phyloP scores from a whole-genome alignment of 2,329 filamentous ascomycete genomes.

The Epicoccum nigrum region DNA sequence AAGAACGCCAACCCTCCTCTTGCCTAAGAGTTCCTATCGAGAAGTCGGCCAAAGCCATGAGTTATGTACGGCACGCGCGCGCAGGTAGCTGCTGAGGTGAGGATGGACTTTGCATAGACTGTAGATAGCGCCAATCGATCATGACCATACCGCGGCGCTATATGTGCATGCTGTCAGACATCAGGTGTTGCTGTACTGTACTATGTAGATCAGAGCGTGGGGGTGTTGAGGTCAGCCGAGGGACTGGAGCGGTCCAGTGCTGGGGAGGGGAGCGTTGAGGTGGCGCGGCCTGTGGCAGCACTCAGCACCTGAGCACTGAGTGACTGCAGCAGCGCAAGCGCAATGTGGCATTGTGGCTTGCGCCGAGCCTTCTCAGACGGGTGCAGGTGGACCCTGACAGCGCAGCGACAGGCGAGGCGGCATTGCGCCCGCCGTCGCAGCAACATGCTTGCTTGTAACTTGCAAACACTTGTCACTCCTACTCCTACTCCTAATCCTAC shows the following conservation, averaged over 20 bases:
- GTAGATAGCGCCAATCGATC: not conserved
- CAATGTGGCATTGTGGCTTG: not conserved
- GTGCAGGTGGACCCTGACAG: too few relatives aligned
- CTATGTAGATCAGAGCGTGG: not conserved
- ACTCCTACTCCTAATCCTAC: too few relatives aligned
- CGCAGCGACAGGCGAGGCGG: too few relatives aligned
- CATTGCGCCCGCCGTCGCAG: too few relatives aligned
- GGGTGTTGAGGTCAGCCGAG: not conserved
- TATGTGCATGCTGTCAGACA: not conserved
- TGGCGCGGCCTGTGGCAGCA: too few relatives aligned
- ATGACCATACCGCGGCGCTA: not conserved
- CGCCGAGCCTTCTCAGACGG: too few relatives aligned
- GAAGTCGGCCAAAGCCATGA: not conserved
- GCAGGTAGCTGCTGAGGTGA: not conserved
- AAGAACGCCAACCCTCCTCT: slow-evolving; percentile 44
- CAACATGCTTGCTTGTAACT: too few relatives aligned
- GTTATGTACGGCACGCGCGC: not conserved
- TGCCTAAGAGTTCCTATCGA: slow-evolving; percentile 12
- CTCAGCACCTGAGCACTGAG: too few relatives aligned
- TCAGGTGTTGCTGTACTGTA: too few relatives aligned
- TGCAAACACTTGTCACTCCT: too few relatives aligned
- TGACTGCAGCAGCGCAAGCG: too few relatives aligned
- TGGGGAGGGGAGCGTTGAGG: not conserved
- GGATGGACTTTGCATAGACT: not conserved
- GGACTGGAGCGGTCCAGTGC: not conserved